Percentiles rank a stretch among this genome's conserved stretches.
phyloP scores from a whole-genome alignment of 495 filamentous ascomycete genomes.

The Penicillium fimorum region DNA sequence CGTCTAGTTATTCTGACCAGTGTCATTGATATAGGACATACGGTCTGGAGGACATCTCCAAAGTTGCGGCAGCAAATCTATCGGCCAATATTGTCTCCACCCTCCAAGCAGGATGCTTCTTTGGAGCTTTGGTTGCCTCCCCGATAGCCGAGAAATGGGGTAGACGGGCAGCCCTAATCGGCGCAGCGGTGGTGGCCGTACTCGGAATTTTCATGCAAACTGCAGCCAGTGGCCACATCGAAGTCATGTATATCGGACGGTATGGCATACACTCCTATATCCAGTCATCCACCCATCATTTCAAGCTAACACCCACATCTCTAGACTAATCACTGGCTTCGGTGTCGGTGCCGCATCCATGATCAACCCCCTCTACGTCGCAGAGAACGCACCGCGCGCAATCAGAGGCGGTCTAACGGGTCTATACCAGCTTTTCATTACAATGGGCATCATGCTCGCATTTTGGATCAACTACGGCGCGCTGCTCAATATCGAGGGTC shows the following conservation, averaged over 20 bases:
- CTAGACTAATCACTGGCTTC: constrained; percentile 61
- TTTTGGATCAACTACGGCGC: constrained; percentile 67
- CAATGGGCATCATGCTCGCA: constrained; percentile 62
- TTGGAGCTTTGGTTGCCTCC: constrained; percentile 59
- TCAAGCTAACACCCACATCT: not conserved
- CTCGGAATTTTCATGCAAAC: constrained; percentile 63
- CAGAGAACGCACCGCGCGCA: constrained; percentile 68
- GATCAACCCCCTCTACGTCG: constrained; percentile 58
- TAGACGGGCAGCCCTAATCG: constrained; percentile 50
- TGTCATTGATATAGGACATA: constrained; percentile 40
- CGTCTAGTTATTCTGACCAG: not conserved
- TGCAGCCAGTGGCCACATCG: constrained; percentile 52
- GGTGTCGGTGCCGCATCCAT: constrained; percentile 65
- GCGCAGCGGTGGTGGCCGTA: constrained; percentile 42
- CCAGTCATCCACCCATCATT: not conserved
- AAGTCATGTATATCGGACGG: constrained; percentile 63
- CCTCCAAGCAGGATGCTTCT: constrained; percentile 68
- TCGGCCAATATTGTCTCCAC: constrained; percentile 57
- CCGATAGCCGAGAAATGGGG: constrained; percentile 58
- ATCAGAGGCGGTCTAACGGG: constrained; percentile 70
- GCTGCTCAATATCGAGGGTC: constrained; percentile 50
- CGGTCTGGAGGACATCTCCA: constrained; percentile 54
- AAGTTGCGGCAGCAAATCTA: constrained; percentile 40
- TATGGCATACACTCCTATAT: constrained; percentile 8
- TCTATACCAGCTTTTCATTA: constrained; percentile 68